phyloP scores from a whole-genome alignment of 306 rosid species.

The cucumber (Cucumis sativus) region Cucumber_9930_V3 NC_026655.2:5016001-5016500 shows the following conservation, averaged over 20 bases:
- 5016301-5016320: conserved; percentile 17
- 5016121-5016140: conserved; percentile 42
- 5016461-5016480: no score
- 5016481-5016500: background rate
- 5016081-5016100: no score
- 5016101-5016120: background rate
- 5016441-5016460: conserved; percentile 35
- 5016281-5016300: conserved; percentile 44
- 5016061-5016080: no score
- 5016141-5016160: conserved; percentile 67
- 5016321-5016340: background rate
- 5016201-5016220: background rate
- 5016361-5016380: conserved; percentile 38
- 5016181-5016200: conserved; percentile 5
- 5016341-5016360: background rate
- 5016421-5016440: conserved; percentile 42
- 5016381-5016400: conserved; percentile 15
- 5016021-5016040: conserved; percentile 80
- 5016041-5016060: background rate
- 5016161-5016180: conserved; percentile 19
- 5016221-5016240: conserved; percentile 20
- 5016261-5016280: conserved; percentile 26
- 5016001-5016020: conserved; percentile 85
- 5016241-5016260: conserved; percentile 16
- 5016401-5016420: background rate